phyloP scores from a whole-genome alignment of 1,284 basidiomycete species.

The Rhodotorula sp. region DNA sequence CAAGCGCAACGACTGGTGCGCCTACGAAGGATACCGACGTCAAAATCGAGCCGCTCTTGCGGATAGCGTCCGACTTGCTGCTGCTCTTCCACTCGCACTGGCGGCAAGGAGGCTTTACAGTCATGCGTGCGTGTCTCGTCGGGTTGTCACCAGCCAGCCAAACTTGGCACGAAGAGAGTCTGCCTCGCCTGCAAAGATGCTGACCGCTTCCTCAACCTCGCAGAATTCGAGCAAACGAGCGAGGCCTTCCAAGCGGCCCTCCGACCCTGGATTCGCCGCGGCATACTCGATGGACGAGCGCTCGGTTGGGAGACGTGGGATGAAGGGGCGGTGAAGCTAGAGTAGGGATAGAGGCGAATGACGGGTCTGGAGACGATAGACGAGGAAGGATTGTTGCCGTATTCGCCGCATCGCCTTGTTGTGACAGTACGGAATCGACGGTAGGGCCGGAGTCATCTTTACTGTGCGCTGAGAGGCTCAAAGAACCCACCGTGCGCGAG shows the following conservation, averaged over 20 bases:
- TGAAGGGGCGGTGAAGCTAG: constrained; percentile 22
- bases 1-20: neutral
- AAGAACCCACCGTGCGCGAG: too few species aligned
- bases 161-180: too few species aligned
- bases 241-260: constrained; percentile 25
- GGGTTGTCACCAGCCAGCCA: too few species aligned
- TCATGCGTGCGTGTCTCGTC: constrained; percentile 32
- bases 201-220: neutral
- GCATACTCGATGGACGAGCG: constrained; percentile 33
- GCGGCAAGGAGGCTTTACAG: constrained; percentile 16
- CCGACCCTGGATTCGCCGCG: constrained; percentile 34
- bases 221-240: constrained; percentile 35
- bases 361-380: too few species aligned
- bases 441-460: too few species aligned
- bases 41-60: constrained; percentile 23
- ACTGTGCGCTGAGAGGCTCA: too few species aligned
- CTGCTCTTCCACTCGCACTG: constrained; percentile 38
- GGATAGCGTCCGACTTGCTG: constrained; percentile 21
- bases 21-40: neutral
- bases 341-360: constrained; percentile 3
- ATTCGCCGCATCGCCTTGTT: too few species aligned
- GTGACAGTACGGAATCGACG: too few species aligned
- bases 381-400: too few species aligned
- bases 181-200: neutral
- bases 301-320: constrained; percentile 33